These are phyloP conservation scores for Trichosporon coremiiforme DNA, from an alignment of 1,284 basidiomycete genomes.

Conservation along the genomic window DNA sequence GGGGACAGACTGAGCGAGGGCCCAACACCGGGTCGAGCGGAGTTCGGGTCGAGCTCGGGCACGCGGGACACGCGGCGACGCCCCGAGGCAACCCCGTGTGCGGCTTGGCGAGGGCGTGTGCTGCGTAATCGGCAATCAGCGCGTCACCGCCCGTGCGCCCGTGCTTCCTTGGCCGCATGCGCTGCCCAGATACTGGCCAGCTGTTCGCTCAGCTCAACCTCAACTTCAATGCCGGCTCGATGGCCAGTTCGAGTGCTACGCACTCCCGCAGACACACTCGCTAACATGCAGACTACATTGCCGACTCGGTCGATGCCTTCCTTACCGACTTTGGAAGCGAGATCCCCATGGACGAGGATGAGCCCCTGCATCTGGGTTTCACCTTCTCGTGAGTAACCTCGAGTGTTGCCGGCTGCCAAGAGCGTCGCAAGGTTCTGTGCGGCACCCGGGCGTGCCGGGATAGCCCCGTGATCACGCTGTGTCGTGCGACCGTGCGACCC, in stretches of 20 bases:
- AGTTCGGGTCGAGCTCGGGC: background rate
- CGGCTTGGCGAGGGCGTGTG: background rate
- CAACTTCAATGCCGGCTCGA: too few species aligned
- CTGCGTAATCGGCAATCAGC: background rate
- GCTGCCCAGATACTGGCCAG: too few species aligned
- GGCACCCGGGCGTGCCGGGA: too few species aligned
- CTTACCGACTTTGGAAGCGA: constrained; percentile 67
- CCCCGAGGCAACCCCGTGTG: too few species aligned
- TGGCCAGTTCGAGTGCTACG: too few species aligned
- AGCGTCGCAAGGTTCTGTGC: too few species aligned
- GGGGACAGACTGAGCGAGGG: too few species aligned
- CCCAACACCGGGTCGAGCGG: too few species aligned
- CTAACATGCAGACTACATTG: constrained; percentile 78
- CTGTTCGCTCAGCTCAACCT: too few species aligned
- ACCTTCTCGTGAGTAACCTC: constrained; percentile 68
- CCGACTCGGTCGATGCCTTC: constrained; percentile 92
- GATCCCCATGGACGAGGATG: constrained; percentile 46
- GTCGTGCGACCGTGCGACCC: background rate
- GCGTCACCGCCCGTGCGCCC: too few species aligned
- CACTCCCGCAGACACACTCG: background rate
- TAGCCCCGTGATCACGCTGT: background rate
- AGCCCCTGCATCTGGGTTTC: constrained; percentile 77
- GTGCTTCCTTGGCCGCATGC: too few species aligned
- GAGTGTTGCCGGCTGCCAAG: background rate
- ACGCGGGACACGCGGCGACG: background rate